Base-by-base conservation (phyloP, 2,329 filamentous ascomycete genomes). In the Apiospora saccharicola region DNA sequence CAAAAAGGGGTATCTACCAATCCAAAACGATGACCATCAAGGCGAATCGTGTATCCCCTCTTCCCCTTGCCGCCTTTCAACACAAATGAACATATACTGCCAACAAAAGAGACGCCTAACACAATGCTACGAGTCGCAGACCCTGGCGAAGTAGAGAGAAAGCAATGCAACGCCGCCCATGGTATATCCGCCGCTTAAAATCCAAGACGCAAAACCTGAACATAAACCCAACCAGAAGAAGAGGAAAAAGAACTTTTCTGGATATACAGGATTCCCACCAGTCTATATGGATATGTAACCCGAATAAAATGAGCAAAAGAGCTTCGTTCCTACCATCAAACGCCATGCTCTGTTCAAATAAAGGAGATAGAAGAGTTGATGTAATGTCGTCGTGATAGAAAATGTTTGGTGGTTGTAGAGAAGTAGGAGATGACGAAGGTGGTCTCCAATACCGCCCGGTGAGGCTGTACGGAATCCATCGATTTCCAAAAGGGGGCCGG, bases 11-110 rank as follows among this genome's bases (percentile, higher is more conserved):
- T 72, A 71, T 72, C 53, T 46, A 64, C 19, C 57, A 41, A 41
- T 64, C 34, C 57, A 68, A 73, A 73, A 73, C 70, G 67, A 73
- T 57, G 68, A 71, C 74, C 75, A 71, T 76, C 76, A 75, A 77
- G 74, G 74, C 73, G 44, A 34, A 71, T 74, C 71, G 73, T 69
- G 44, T 70, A 51, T 67, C 68, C 6, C 19, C 34, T 41, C n/a
- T 37, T 43, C 30, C 34, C 37, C 37, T 53, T 64, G 57, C 22
- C 61, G 41, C 44, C 67, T 49, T 24, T 70, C 53, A 70, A 73
- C 68, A 68, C 61, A 72, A 73, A 70, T 47, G 46, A 72, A 72
- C 14, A 22, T 10, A 26, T 57, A 64, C n/a, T 64, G 34, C 57
- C 22, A 41, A 69, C 34, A 69, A 69, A 68, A n/a, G 67, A 69